Evolutionary conservation across 2,329 filamentous ascomycete genomes (phyloP).

Genomic region (Colletotrichum musicola): DNA sequence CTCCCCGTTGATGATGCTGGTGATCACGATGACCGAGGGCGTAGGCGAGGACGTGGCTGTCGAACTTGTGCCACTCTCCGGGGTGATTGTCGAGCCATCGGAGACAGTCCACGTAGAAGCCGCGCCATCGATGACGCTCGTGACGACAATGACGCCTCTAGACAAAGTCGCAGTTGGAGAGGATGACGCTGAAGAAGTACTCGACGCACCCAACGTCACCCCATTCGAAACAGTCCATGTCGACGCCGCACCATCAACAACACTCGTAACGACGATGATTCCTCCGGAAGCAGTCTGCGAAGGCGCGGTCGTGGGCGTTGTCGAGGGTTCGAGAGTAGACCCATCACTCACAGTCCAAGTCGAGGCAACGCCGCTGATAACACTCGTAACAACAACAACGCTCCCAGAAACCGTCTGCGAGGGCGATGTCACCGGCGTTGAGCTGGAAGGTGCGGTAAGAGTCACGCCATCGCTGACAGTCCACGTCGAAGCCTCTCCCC

Average conservation of each 20-base stretch:
- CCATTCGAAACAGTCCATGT: not conserved
- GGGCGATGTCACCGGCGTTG: not conserved
- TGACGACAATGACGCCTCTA: not conserved
- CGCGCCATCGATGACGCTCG: not conserved
- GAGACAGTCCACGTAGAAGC: constrained; percentile 1
- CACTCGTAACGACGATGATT: not conserved
- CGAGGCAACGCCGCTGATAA: not conserved
- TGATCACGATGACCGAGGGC: not conserved
- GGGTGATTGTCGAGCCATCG: not conserved
- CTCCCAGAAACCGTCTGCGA: not conserved
- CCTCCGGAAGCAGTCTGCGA: not conserved
- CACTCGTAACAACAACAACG: not conserved
- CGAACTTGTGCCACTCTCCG: not conserved
- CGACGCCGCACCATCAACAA: not conserved
- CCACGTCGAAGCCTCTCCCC: not conserved
- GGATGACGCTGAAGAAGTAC: not conserved
- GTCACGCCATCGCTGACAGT: not conserved
- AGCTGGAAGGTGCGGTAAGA: not conserved
- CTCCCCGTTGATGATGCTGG: not conserved
- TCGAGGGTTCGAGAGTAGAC: rapidly evolving
- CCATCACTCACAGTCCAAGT: not conserved
- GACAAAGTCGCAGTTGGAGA: not conserved
- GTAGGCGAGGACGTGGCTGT: not conserved
- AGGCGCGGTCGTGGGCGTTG: not conserved
- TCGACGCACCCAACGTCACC: not conserved